Conservation (phyloP, 1,284 basidiomycete genomes). For the Sphaerobolus stellatus region DNA sequence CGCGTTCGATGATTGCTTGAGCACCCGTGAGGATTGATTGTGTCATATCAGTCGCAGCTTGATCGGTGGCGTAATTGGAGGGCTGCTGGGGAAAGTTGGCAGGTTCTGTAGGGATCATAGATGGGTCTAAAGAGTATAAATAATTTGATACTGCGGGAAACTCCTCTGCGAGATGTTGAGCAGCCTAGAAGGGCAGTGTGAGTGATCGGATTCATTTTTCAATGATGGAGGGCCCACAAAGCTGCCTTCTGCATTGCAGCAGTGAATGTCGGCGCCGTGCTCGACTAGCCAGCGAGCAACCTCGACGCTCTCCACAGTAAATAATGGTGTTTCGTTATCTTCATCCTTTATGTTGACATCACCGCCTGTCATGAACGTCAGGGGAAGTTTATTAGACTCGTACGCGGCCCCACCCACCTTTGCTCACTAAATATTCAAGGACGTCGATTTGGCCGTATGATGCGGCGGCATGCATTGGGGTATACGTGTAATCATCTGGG, state of each 20-base stretch:
- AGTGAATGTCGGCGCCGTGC: constrained; percentile 70
- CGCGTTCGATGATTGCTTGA: constrained; percentile 63
- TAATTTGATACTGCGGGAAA: constrained; percentile 76
- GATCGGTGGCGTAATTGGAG: constrained; percentile 69
- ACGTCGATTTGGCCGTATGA: constrained; percentile 83
- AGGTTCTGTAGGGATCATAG: constrained; percentile 17
- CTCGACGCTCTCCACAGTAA: constrained; percentile 80
- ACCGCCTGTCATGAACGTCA: constrained; percentile 54
- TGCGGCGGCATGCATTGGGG: constrained; percentile 94
- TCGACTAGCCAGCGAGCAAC: constrained; percentile 79
- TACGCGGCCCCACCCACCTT: constrained; percentile 43
- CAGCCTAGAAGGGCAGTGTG: constrained; percentile 52
- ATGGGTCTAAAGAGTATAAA: constrained; percentile 47
- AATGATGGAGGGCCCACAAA: constrained; percentile 55
- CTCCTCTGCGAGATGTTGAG: constrained; percentile 73
- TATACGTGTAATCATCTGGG: constrained; percentile 79
- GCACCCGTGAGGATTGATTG: constrained; percentile 65
- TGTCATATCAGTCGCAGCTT: constrained; percentile 68
- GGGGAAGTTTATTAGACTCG: constrained; percentile 9
- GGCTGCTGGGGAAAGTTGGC: constrained; percentile 33
- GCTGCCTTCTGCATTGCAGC: constrained; percentile 68
- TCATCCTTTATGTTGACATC: constrained; percentile 83
- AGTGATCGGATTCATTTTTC: constrained; percentile 1
- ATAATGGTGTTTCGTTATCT: constrained; percentile 90
- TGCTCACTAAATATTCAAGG: constrained; percentile 74